These are phyloP conservation scores for Ganoderma meredithae DNA, from an alignment of 1,284 basidiomycete genomes.

Conservation along the genomic window DNA sequence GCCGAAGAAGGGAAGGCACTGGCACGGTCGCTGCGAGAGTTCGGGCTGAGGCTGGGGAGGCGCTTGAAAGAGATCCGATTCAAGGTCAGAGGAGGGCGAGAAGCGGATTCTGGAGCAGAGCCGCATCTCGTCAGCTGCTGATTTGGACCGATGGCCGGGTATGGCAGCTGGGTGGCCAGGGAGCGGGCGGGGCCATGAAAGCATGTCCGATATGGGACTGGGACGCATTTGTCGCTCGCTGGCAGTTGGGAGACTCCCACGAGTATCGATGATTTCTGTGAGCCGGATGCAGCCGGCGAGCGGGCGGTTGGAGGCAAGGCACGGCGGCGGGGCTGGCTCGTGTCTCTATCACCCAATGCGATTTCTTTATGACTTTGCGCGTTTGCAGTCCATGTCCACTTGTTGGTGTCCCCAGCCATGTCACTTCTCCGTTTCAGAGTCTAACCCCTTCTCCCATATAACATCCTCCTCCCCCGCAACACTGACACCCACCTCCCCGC, in stretches of 20 bases:
- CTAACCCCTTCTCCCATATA: conserved; percentile 37
- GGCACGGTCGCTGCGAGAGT: not conserved
- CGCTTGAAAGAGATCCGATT: conserved; percentile 12
- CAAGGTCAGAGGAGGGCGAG: conserved; percentile 10
- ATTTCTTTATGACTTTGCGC: conserved; percentile 36
- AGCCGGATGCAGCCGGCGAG: conserved; percentile 15
- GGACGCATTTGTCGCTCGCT: conserved; percentile 12
- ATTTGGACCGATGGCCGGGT: conserved; percentile 31
- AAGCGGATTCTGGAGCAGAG: conserved; percentile 30
- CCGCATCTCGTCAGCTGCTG: conserved; percentile 34
- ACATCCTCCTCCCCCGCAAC: conserved; percentile 27
- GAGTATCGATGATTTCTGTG: conserved; percentile 20
- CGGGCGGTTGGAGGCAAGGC: conserved; percentile 27
- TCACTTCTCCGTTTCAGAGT: conserved; percentile 38
- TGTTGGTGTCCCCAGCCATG: conserved; percentile 40
- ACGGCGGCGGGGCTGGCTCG: conserved; percentile 36
- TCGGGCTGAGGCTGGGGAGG: not conserved
- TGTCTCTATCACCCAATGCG: conserved; percentile 33
- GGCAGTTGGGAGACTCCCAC: conserved; percentile 9
- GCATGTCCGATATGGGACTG: conserved; percentile 28
- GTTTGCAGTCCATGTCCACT: conserved; percentile 35
- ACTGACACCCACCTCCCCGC: conserved; percentile 21
- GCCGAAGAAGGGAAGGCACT: conserved; percentile 15
- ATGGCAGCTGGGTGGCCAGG: conserved; percentile 34
- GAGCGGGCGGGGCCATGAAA: conserved; percentile 13